Conservation (phyloP, 2,329 filamentous ascomycete species). For the Cercospora brassicicola region DNA sequence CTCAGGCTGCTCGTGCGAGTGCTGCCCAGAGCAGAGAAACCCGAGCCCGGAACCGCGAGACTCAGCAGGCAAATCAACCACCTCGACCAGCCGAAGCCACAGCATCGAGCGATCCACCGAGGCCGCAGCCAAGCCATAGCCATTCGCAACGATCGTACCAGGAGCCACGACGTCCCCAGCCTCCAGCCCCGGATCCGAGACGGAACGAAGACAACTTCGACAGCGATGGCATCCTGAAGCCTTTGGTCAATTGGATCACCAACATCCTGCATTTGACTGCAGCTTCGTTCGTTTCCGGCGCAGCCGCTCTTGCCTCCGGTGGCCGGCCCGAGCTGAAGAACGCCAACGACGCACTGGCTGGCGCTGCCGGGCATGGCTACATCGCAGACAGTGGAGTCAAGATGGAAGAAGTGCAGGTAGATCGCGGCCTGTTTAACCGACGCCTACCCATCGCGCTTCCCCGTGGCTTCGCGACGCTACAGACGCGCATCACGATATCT, state of each 20-base stretch:
- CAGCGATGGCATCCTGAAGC: conserved; percentile 19
- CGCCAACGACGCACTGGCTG: conserved; percentile 16
- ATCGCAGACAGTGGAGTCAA: conserved; percentile 25
- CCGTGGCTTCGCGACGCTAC: conserved; percentile 36
- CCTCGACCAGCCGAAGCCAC: conserved; percentile 18
- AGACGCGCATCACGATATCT: conserved; percentile 32
- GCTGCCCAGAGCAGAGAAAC: conserved; percentile 38
- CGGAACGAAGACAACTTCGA: conserved; percentile 7
- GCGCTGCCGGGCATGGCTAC: conserved; percentile 14
- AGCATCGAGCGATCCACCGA: conserved; percentile 8
- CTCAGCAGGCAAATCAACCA: conserved; percentile 29
- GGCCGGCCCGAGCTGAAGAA: conserved; percentile 20
- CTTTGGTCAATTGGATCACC: conserved; percentile 28
- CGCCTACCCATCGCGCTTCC: conserved; percentile 36
- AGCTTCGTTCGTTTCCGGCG: conserved; percentile 20
- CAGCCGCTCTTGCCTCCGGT: conserved; percentile 19
- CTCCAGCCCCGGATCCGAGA: conserved; percentile 11
- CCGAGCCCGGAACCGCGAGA: conserved; percentile 37
- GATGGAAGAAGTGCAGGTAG: conserved; percentile 22
- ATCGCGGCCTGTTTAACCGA: conserved; percentile 22
- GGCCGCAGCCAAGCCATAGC: conserved; percentile 10
- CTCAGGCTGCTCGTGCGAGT: conserved; percentile 39
- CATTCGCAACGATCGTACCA: conserved; percentile 3
- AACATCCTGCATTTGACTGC: conserved; percentile 29
- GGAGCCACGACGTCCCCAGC: background rate